Evolutionary conservation across 306 rosid species (phyloP).

Genomic region (Nissolia schottii): DNA sequence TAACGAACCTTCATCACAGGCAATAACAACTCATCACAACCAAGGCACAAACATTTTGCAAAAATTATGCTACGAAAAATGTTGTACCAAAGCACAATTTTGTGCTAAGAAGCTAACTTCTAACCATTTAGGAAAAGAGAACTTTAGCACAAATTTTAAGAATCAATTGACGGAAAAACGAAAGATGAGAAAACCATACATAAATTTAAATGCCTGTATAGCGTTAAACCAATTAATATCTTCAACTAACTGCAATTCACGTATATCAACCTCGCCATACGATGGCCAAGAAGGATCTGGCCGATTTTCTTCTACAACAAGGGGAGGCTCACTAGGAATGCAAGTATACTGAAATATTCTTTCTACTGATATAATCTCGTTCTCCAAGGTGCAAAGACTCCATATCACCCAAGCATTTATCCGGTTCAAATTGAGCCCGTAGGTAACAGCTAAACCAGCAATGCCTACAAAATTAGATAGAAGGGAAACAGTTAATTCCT

Average conservation of each 20-base stretch:
- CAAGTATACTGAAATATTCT: conserved; percentile 64
- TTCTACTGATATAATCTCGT: conserved; percentile 82
- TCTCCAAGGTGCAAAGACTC: conserved; percentile 74
- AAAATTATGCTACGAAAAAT: neutral
- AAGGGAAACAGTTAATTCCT: neutral
- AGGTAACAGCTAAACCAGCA: conserved; percentile 87
- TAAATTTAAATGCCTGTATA: neutral
- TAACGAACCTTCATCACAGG: conserved; percentile 62
- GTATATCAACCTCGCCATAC: conserved; percentile 60
- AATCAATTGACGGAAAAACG: neutral
- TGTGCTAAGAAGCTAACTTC: neutral
- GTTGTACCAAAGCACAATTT: neutral
- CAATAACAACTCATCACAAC: neutral
- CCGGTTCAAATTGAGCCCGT: conserved; percentile 71
- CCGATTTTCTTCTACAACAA: conserved; percentile 47
- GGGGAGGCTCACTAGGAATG: conserved; percentile 70
- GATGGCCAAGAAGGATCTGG: conserved; percentile 71
- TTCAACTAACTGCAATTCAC: conserved; percentile 56
- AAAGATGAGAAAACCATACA: neutral
- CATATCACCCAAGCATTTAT: conserved; percentile 63
- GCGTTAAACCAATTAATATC: neutral
- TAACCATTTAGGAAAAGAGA: neutral
- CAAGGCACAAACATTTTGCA: neutral
- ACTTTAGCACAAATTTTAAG: neutral
- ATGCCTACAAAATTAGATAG: conserved; percentile 34